These are phyloP conservation scores for Exophiala viscosa DNA, from an alignment of 2,329 filamentous ascomycete genomes.

Conservation along the genomic window DNA sequence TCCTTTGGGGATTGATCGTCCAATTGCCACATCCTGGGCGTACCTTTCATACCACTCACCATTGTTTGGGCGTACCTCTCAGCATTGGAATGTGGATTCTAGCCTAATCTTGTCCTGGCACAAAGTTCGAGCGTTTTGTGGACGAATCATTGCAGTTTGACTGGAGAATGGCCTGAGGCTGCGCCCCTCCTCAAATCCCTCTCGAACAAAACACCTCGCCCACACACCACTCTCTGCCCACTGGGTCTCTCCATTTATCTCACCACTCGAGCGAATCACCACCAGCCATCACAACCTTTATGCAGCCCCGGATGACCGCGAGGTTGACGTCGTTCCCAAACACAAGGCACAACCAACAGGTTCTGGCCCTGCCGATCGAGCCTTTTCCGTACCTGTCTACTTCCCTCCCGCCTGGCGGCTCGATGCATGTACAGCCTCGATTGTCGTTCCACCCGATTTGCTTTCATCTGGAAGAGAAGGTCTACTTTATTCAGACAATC, in stretches of 20 bases:
- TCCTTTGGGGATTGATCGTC: background rate
- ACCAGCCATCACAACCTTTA: no score
- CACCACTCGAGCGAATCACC: background rate
- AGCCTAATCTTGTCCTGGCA: constrained; percentile 12
- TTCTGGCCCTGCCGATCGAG: constrained; percentile 8
- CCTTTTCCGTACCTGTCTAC: background rate
- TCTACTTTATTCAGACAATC: no score
- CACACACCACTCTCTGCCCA: background rate
- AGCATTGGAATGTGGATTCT: background rate
- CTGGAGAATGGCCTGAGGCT: background rate
- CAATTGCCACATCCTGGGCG: background rate
- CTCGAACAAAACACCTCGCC: background rate
- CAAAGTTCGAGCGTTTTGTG: constrained; percentile 21
- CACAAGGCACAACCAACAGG: background rate
- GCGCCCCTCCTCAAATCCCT: background rate
- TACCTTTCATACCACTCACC: background rate
- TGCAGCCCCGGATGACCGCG: no score
- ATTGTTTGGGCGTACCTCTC: background rate
- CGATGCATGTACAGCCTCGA: background rate
- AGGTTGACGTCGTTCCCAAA: background rate
- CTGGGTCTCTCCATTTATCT: background rate
- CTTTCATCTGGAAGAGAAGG: background rate
- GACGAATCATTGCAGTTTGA: constrained; percentile 8
- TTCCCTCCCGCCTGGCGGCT: background rate
- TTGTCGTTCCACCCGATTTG: background rate